Evolutionary conservation across 2,329 filamentous ascomycete species (phyloP).

Genomic region (Emergomyces orientalis): DNA sequence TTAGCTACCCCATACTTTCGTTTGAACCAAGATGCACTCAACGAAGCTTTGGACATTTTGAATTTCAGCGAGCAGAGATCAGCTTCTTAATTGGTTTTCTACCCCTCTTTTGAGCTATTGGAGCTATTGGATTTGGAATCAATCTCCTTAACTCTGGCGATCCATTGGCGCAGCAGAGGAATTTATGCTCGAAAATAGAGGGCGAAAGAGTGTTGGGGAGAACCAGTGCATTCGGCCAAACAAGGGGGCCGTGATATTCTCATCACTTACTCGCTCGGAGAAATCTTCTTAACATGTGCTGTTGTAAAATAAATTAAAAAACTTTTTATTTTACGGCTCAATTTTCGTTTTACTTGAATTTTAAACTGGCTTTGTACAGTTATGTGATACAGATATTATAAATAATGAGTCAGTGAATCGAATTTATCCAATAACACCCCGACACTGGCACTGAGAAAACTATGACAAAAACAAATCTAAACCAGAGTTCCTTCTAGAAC

Average conservation of each 20-base stretch:
- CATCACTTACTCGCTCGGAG: background rate
- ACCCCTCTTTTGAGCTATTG: background rate
- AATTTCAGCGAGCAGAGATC: background rate
- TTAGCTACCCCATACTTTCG: background rate
- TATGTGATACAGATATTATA: too few relatives aligned
- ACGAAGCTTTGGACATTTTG: background rate
- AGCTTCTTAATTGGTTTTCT: background rate
- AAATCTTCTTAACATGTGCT: background rate
- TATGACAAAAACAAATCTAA: too few relatives aligned
- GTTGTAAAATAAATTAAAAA: background rate
- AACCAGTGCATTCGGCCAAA: too few relatives aligned
- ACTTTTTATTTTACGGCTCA: too few relatives aligned
- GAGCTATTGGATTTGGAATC: background rate
- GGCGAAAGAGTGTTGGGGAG: too few relatives aligned
- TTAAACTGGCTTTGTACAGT: too few relatives aligned
- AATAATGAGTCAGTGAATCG: too few relatives aligned
- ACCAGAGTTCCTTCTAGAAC: background rate
- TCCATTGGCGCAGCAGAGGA: background rate
- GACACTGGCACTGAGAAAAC: too few relatives aligned
- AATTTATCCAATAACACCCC: background rate
- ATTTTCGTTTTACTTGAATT: too few relatives aligned
- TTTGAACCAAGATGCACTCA: too few relatives aligned
- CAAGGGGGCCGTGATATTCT: too few relatives aligned
- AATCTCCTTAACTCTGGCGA: background rate
- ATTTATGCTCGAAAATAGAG: too few relatives aligned